Base-by-base conservation (phyloP, 495 filamentous ascomycete species). In the Saxophila tyrrhenica region DNA sequence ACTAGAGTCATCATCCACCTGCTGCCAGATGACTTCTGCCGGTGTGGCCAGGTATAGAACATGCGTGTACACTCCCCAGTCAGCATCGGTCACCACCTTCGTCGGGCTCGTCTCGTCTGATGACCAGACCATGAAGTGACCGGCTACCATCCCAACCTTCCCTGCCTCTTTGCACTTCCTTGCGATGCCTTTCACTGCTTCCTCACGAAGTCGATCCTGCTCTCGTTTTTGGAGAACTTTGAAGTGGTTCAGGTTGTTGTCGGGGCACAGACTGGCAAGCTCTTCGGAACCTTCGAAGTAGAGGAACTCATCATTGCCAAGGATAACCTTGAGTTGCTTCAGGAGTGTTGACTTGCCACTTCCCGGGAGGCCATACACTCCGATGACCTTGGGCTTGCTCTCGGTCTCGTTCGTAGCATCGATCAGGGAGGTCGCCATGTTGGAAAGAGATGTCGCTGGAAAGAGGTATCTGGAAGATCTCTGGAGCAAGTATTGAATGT, bases 321-420 rank as follows among this genome's bases (percentile, higher is more conserved):
- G 66, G 29, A 65, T 39, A 16, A 65, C 0, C 60, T 70, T 64
- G 15, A 86, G 61, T 29, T 73, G 54, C 1, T 68, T 48, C 22
- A 81, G 56, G 11, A 83, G 53, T 54, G 58, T 71, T 3, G 76
- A 70, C 64, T 84, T 86, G 15, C 81, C 81, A 23, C 62, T 75
- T n/a, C 80, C 82, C 8, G 81, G 70, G 51, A 85, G 13, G 22
- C 79, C 82, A 59, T 83, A 84, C 10, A 85, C 43, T 19, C 82
- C 80, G 17, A 85, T 63, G 22, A 84, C 64, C 22, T 65, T 61
- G 16, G 74, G 68, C 45, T 68, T 70, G 17, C 57, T 61, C 25
- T 10, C 39, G 24, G 48, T 21, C 13, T 52, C 65, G 13, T 72
- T 54, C 23, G 76, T 78, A 21, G 76, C 73, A 57, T 78, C 69